Evolutionary conservation across 108 stramenopile species (phyloP).

Genomic region (Discostella stelligeroides): DNA sequence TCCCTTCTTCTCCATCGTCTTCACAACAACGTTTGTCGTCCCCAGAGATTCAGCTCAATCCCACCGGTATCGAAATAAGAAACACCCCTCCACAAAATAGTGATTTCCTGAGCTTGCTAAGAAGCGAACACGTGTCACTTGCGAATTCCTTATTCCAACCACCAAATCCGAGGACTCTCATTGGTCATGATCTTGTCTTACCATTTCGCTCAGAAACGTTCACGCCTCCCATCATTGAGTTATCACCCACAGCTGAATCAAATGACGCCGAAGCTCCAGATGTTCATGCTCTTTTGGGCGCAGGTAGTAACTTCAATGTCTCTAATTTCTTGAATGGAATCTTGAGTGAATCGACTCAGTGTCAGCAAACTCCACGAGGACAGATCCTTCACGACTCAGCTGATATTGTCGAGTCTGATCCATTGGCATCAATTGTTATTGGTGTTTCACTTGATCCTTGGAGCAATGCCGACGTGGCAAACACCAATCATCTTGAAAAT

Average conservation of each 20-base stretch:
- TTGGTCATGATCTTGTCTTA: constrained; percentile 1
- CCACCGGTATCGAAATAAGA: constrained; percentile 1
- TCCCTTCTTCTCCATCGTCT: constrained; percentile 16
- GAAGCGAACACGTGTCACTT: constrained; percentile 1
- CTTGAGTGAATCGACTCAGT: constrained; percentile 33
- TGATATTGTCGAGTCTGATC: constrained; percentile 15
- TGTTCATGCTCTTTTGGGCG: constrained; percentile 30
- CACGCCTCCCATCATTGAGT: constrained; percentile 26
- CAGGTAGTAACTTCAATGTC: constrained; percentile 42
- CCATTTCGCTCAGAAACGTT: constrained; percentile 12
- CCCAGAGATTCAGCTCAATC: constrained; percentile 13
- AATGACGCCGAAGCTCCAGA: constrained; percentile 16
- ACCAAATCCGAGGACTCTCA: constrained; percentile 8
- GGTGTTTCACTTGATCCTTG: constrained; percentile 50
- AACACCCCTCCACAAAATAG: constrained; percentile 5
- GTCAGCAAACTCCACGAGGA: constrained; percentile 2
- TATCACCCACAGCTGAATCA: constrained; percentile 12
- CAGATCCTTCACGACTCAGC: constrained; percentile 7
- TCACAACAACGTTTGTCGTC: constrained; percentile 25
- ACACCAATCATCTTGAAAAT: constrained; percentile 32
- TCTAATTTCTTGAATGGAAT: constrained; percentile 41
- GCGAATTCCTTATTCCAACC: constrained; percentile 13
- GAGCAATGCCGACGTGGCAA: constrained; percentile 15
- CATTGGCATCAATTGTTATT: constrained; percentile 15
- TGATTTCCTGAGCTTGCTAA: constrained; percentile 8